Base-by-base conservation (phyloP, 2,329 filamentous ascomycete species). In the Teratosphaeria viscida region DNA sequence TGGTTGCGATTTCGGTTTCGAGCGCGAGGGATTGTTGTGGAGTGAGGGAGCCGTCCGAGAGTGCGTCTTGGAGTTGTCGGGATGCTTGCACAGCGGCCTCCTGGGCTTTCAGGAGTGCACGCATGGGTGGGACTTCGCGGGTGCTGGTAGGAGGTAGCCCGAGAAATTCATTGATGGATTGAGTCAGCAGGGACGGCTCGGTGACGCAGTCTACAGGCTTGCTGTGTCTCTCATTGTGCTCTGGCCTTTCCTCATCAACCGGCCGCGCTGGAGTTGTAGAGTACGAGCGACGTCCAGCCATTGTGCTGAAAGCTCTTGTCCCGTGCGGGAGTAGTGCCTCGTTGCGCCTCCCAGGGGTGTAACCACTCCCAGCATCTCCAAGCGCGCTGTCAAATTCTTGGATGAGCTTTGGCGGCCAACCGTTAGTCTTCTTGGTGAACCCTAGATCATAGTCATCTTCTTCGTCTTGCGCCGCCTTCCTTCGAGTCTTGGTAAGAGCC, bases 401-500 rank as follows among this genome's bases (percentile, higher is more conserved):
- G 8, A 7, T 49, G n/a, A 49, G 43, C 43, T 49, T n/a, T 19
- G 10, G 43, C n/a, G 16, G 8, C 4, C 43, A n/a, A n/a, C 5
- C 8, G 16, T 23, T 6, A 23, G 43, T 19, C 5, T 23, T 6
- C 16, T n/a, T 49, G 8, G 23, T 23, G 23, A 62, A 58, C n/a
- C 59, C 61, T 37, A 59, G 56, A 54, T 61, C 60, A 35, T 63
- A 55, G 32, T 62, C 59, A 5, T 63, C 59, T 34, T 63, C 62
- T 39, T 63, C 43, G n/a, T 49, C 62, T 52, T 57, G 37, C 55
- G n/a, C 35, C 12, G 32, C 39, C 54, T n/a, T 37, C 12, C 54
- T n/a, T 39, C 14, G 43, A 49, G 16, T 10, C 16, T 19, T 23
- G 43, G n/a, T n/a, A 23, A 19, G 43, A n/a, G 23, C 43, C 16